Percentiles rank a stretch among this genome's conserved stretches.
Conservation (phyloP, 2,329 filamentous ascomycete species). For the Trichoderma atrobrunneum region DNA sequence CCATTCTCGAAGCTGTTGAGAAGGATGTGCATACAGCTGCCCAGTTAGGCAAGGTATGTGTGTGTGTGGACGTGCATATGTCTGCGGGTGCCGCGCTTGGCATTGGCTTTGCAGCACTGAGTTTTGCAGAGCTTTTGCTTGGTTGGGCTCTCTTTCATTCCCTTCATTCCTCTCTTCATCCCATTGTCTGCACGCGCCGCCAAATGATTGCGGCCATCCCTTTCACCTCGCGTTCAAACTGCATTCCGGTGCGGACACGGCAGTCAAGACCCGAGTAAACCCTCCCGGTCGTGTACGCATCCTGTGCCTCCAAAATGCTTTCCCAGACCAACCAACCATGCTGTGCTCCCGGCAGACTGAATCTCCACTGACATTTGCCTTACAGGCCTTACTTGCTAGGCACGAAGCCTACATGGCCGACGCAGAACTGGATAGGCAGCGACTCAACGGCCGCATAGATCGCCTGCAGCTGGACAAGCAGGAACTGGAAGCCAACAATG, state of each 20-base stretch:
- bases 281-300: background rate
- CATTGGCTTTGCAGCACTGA: background rate
- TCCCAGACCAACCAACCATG: background rate
- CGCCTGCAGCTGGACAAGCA: conserved; percentile 72
- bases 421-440: conserved; percentile 77
- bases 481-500: conserved; percentile 73
- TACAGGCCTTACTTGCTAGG: conserved; percentile 84
- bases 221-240: background rate
- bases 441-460: conserved; percentile 70
- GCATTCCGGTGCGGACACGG: background rate
- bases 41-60: conserved; percentile 80
- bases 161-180: background rate
- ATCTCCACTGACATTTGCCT: conserved; percentile 66
- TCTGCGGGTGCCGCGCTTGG: conserved; percentile 3
- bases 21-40: conserved; percentile 85
- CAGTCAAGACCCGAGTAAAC: background rate
- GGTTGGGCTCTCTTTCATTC: background rate
- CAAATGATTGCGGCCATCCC: background rate
- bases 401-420: conserved; percentile 95
- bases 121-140: background rate
- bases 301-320: background rate
- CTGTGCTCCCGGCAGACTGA: conserved; percentile 22
- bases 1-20: conserved; percentile 76
- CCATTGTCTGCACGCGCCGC: background rate
- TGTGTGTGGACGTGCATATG: background rate